These are phyloP conservation scores for Mycena sp. DNA, from an alignment of 1,284 basidiomycete genomes.

Conservation along the genomic window DNA sequence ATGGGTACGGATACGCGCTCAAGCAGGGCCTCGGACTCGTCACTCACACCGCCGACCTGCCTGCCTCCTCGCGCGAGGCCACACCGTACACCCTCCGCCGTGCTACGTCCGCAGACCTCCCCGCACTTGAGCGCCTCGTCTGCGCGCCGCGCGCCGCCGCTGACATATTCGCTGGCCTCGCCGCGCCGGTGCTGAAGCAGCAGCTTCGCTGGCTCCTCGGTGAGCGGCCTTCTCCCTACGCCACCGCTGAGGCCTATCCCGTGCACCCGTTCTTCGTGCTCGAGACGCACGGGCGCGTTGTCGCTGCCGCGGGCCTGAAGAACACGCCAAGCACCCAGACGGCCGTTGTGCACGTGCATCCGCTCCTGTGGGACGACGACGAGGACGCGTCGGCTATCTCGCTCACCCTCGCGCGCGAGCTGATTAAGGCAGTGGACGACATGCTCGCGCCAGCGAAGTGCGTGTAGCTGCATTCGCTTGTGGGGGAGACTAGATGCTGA, in stretches of 20 bases:
- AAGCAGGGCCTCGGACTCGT: constrained; percentile 7
- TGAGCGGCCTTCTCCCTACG: background rate
- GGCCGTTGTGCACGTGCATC: too few species aligned
- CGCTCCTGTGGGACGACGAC: too few species aligned
- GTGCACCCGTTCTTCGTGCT: constrained; percentile 2
- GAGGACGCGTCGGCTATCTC: too few species aligned
- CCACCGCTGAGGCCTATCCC: background rate
- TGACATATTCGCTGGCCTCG: constrained; percentile 1
- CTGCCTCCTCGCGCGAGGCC: background rate
- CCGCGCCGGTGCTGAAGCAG: background rate
- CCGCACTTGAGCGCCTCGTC: constrained; percentile 9
- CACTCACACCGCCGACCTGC: background rate
- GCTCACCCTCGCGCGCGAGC: too few species aligned
- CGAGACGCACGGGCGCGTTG: background rate
- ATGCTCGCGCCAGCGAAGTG: too few species aligned
- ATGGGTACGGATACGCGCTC: constrained; percentile 13
- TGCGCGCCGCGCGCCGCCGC: background rate
- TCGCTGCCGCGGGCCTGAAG: background rate
- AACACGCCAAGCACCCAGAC: too few species aligned
- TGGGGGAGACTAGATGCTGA: too few species aligned
- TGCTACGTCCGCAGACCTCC: constrained; percentile 9
- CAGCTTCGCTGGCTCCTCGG: constrained; percentile 9
- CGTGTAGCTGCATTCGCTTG: too few species aligned
- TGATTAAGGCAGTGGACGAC: too few species aligned
- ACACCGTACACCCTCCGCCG: background rate